These are phyloP conservation scores for Metschnikowia peoriensis DNA, from an alignment of 805 yeast genomes.

Conservation along the genomic window DNA sequence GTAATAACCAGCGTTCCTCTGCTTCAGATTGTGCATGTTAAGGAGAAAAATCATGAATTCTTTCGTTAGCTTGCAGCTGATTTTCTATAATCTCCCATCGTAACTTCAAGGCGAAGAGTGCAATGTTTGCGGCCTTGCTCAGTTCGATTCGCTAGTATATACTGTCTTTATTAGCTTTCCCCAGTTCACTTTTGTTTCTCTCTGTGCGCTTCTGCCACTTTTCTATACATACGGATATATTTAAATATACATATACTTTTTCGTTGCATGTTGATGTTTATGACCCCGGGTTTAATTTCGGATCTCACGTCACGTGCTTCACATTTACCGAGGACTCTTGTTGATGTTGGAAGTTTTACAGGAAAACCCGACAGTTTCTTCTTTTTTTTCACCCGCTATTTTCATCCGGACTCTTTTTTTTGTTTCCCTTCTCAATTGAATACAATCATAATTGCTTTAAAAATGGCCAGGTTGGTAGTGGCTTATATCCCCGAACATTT, in stretches of 20 bases:
- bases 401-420: background rate
- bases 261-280: background rate
- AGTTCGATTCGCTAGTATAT: too few relatives aligned
- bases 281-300: background rate
- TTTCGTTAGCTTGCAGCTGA: too few relatives aligned
- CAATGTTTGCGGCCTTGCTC: too few relatives aligned
- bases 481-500: slow-evolving; percentile 94
- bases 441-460: background rate
- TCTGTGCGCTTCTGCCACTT: background rate
- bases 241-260: background rate
- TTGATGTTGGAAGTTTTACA: too few relatives aligned
- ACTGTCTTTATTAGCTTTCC: background rate
- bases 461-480: slow-evolving; percentile 37
- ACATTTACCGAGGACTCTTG: too few relatives aligned
- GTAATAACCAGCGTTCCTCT: slow-evolving; percentile 16
- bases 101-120: too few relatives aligned
- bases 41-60: background rate
- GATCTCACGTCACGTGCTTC: too few relatives aligned
- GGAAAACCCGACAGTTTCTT: too few relatives aligned
- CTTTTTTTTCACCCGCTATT: too few relatives aligned
- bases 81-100: too few relatives aligned
- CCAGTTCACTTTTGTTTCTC: background rate
- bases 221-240: background rate
- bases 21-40: slow-evolving; percentile 21
- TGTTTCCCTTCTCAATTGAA: background rate